These are phyloP conservation scores for Cryptosporidium parvum DNA, from an alignment of 169 alveolate species.

Conservation along the genomic window DNA sequence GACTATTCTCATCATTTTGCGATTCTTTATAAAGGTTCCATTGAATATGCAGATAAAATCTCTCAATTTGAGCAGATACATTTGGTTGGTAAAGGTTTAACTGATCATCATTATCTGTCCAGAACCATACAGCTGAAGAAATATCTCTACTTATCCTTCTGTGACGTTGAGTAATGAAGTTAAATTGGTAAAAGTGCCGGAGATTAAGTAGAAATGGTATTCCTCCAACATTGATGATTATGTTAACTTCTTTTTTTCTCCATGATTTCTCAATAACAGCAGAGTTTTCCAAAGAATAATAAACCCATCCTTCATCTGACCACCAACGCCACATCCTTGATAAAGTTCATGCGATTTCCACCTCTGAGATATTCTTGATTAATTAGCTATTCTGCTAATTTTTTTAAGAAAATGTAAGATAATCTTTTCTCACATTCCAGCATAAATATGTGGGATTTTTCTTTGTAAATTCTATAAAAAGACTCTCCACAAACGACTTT, in stretches of 20 bases:
- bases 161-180: constrained; percentile 74
- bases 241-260: constrained; percentile 68
- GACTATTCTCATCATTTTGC: background rate
- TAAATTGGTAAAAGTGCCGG: constrained; percentile 72
- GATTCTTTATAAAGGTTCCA: constrained; percentile 57
- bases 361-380: constrained; percentile 13
- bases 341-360: constrained; percentile 27
- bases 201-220: constrained; percentile 64
- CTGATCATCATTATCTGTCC: constrained; percentile 70
- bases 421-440: background rate
- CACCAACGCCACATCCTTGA: constrained; percentile 75
- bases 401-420: background rate
- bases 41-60: constrained; percentile 67
- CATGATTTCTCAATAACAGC: constrained; percentile 74
- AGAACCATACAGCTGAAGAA: constrained; percentile 72
- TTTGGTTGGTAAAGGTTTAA: constrained; percentile 67
- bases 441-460: constrained; percentile 12
- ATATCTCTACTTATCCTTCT: constrained; percentile 73
- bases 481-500: background rate
- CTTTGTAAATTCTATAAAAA: constrained; percentile 26
- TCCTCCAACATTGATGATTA: constrained; percentile 71
- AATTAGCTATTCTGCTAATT: background rate
- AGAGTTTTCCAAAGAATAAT: constrained; percentile 68
- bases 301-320: constrained; percentile 76
- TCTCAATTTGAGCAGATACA: constrained; percentile 72